Conservation (phyloP, 106 monocot genomes). For the Vanilla planifolia region DNA sequence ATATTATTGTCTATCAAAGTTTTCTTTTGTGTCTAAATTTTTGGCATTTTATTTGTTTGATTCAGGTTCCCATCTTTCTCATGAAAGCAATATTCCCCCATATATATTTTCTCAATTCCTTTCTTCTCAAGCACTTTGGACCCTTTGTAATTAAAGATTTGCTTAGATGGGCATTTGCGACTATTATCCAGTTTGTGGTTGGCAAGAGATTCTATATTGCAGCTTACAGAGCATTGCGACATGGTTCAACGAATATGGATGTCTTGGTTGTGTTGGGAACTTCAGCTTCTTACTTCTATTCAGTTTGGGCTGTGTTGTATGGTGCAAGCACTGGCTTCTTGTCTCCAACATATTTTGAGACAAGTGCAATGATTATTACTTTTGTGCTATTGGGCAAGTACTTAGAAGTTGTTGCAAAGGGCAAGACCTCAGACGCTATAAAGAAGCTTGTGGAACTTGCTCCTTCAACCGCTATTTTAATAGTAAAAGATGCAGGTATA, state of each 20-base stretch:
- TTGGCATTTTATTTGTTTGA: background rate
- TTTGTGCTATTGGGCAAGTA: constrained; percentile 96
- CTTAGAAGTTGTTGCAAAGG: constrained; percentile 94
- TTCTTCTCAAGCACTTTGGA: constrained; percentile 48
- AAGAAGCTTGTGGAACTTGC: constrained; percentile 92
- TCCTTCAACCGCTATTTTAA: constrained; percentile 79
- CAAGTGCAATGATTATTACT: constrained; percentile 96
- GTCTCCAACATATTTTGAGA: constrained; percentile 93
- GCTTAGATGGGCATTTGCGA: constrained; percentile 62
- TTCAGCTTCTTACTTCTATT: constrained; percentile 89
- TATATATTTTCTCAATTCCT: constrained; percentile 33
- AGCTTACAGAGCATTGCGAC: constrained; percentile 78
- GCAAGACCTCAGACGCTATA: constrained; percentile 92
- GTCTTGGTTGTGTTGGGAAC: constrained; percentile 91
- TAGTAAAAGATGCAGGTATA: constrained; percentile 72
- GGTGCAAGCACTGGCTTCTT: constrained; percentile 62
- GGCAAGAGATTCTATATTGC: constrained; percentile 92
- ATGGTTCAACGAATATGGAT: constrained; percentile 98
- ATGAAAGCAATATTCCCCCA: constrained; percentile 49
- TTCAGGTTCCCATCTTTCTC: constrained; percentile 81
- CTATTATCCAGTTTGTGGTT: constrained; percentile 77
- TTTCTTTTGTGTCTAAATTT: background rate
- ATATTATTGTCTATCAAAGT: background rate
- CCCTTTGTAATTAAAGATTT: constrained; percentile 65
- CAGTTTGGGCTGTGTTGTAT: constrained; percentile 77